phyloP scores from a whole-genome alignment of 2,329 filamentous ascomycete species.

The Arthrobotrys musiformis region DNA sequence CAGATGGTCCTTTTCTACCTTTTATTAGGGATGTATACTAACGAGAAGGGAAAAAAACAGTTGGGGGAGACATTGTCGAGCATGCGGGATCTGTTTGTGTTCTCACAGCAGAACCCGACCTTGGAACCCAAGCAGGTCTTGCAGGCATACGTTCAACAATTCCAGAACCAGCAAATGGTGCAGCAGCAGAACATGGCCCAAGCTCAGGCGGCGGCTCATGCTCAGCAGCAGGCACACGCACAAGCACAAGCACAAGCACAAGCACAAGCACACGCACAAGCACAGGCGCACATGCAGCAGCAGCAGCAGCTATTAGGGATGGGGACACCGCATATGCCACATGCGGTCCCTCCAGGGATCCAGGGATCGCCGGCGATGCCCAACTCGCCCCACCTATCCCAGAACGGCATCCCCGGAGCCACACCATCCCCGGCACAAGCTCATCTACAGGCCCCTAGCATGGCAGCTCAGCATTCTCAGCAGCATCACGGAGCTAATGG shows the following conservation, averaged over 20 bases:
- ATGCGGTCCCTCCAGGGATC: conserved; percentile 58
- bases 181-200: conserved; percentile 60
- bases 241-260: conserved; percentile 58
- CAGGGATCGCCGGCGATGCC: conserved; percentile 58
- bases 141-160: conserved; percentile 64
- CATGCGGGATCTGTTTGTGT: conserved; percentile 71
- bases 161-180: conserved; percentile 61
- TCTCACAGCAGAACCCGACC: conserved; percentile 68
- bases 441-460: conserved; percentile 73
- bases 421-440: conserved; percentile 68
- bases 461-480: conserved; percentile 75
- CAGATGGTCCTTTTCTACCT: background rate
- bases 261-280: conserved; percentile 57
- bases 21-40: conserved; percentile 41
- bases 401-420: conserved; percentile 56
- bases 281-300: conserved; percentile 61
- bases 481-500: conserved; percentile 68
- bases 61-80: conserved; percentile 73
- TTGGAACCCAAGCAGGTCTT: conserved; percentile 71
- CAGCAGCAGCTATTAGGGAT: conserved; percentile 58
- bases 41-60: conserved; percentile 63
- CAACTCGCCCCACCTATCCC: conserved; percentile 58
- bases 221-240: conserved; percentile 56
- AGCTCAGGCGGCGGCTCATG: no score
- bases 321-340: conserved; percentile 58